Base-by-base conservation (phyloP, 1,284 basidiomycete genomes). In the Bjerkandera adusta region DNA sequence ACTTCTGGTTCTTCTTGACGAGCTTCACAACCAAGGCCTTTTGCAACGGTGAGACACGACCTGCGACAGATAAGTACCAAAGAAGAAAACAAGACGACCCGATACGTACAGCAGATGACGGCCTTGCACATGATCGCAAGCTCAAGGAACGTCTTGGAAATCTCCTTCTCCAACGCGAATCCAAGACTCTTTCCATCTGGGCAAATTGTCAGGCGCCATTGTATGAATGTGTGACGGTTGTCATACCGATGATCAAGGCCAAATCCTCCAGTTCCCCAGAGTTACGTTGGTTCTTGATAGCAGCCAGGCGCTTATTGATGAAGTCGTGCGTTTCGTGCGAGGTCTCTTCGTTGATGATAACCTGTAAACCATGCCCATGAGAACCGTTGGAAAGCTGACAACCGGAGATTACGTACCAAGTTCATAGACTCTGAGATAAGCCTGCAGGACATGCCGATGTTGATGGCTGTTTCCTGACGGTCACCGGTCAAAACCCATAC, bases 351-450 rank as follows among this genome's bases (percentile, higher is more conserved):
- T 99, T 99, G 50, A 99, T 86, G 48, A 96, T 89, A 44, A 96
- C 87, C 91, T 92, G 56, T 5, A 45, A 15, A 35, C 42, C 20
- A 29, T n/a, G n/a, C n/a, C n/a, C n/a, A n/a, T n/a, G n/a, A n/a
- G n/a, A n/a, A n/a, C n/a, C n/a, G n/a, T n/a, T n/a, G n/a, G n/a
- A n/a, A n/a, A n/a, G n/a, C n/a, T n/a, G n/a, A 40, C 21, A 48
- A 53, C 24, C 10, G 36, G 29, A 30, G 20, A 32, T 16, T 10
- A 64, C 82, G 48, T 57, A 94, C 94, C 70, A 99, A 59, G 64
- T 97, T 98, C 97, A 99, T 99, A 12, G 92, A 94, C 69, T 99
- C 97, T 2, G 93, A 94, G 51, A 99, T 98, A 54, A 99, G 68
- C 51, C 93, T 82, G 71, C 96, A 99, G 1, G 92, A 95, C 76